Evolutionary conservation across 208 protist genomes (phyloP), one percentile per base, ranked within the genome.

Genomic region (Trypanosoma caninum): DNA sequence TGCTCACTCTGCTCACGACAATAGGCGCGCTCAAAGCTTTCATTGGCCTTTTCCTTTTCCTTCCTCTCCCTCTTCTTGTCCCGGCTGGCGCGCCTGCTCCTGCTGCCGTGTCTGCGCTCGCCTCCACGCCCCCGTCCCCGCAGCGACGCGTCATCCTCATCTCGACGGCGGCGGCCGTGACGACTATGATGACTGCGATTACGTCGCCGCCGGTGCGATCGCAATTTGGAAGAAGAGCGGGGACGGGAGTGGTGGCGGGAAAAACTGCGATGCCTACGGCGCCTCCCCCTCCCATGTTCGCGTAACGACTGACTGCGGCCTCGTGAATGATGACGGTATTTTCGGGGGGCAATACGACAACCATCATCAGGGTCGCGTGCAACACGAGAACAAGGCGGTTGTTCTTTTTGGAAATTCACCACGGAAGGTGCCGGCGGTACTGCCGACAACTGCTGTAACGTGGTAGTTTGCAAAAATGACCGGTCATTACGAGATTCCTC

Each of bases 251-350:
- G 4, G 31, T 18, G 45, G 42, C 55, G 28, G 3, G 38, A 31
- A 7, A 16, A 31, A 28, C 47, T 53, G 47, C 47, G 47, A 53
- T 53, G 47, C 7, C 47, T 22, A 37, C 48, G 56, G 14, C 18
- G 31, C n/a, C 51, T 35, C 4, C 40, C 41, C 61, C 35, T 30
- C 53, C 56, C 61, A 1, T 55, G n/a, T 20, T 25, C 37, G 35
- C 13, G 46, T 27, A 23, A 45, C 2, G 38, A 59, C 2, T 28
- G n/a, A 16, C 48, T 34, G 20, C 7, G 54, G 40, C 34, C 37
- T 14, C 51, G 54, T 34, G 44, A 61, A 2, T 46, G 31, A 14
- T 70, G 40, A 55, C 40, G 61, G 9, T n/a, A n/a, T n/a, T n/a
- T n/a, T n/a, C n/a, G n/a, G n/a, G n/a, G n/a, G n/a, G n/a, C n/a